Evolutionary conservation across 345 rosid species (phyloP).

Genomic region (Eucalyptus globulus): DNA sequence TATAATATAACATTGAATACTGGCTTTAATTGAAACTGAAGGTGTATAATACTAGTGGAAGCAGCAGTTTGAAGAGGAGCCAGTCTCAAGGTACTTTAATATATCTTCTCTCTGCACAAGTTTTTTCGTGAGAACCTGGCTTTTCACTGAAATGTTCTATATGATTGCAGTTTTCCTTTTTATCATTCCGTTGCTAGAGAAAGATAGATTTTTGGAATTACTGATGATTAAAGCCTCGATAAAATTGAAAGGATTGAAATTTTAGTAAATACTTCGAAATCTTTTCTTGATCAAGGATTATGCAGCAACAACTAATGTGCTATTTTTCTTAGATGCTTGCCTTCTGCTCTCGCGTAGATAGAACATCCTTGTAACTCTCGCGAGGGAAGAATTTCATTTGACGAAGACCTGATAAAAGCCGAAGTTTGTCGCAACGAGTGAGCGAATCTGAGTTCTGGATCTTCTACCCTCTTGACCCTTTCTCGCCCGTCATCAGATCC

Average conservation of each 20-base stretch:
- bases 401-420: too few relatives aligned
- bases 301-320: background rate
- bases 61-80: constrained; percentile 60
- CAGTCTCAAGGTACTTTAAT: constrained; percentile 44
- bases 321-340: background rate
- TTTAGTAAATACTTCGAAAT: background rate
- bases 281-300: background rate
- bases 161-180: background rate
- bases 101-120: background rate
- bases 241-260: background rate
- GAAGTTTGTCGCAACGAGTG: too few relatives aligned
- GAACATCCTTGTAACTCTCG: too few relatives aligned
- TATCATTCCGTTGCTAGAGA: background rate
- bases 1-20: background rate
- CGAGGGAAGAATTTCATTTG: too few relatives aligned
- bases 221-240: background rate
- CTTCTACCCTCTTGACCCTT: too few relatives aligned
- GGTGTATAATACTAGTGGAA: constrained; percentile 85
- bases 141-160: background rate
- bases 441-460: too few relatives aligned
- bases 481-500: too few relatives aligned
- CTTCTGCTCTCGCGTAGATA: too few relatives aligned
- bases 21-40: constrained; percentile 19
- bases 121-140: background rate
- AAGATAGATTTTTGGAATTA: background rate